Percentiles rank a stretch among this genome's conserved stretches.
Conservation (phyloP, 1,139 yeast species). For the Scheffersomyces titani region DNA sequence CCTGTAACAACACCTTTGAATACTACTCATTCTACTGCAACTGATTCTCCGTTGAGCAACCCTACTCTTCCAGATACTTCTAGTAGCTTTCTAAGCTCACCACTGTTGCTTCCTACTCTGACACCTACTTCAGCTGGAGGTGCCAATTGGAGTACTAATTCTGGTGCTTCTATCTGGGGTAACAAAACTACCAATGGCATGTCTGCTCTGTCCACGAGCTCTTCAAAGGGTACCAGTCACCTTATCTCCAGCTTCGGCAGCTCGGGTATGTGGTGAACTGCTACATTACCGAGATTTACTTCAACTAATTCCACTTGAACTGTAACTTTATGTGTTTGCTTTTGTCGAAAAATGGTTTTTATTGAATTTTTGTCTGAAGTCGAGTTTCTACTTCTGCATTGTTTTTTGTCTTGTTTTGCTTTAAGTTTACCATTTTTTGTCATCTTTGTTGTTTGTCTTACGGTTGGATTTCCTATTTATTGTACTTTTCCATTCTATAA, state of each 20-base stretch:
- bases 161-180: constrained; percentile 15
- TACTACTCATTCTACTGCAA: constrained; percentile 1
- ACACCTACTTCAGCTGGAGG: constrained; percentile 8
- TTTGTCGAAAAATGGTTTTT: not conserved
- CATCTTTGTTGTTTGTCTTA: not conserved
- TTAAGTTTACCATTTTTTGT: not conserved
- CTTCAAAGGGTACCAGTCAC: constrained; percentile 11
- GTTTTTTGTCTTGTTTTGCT: not conserved
- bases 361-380: not conserved
- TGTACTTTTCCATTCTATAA: not conserved
- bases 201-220: constrained; percentile 7
- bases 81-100: constrained; percentile 8
- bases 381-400: not conserved
- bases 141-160: constrained; percentile 16
- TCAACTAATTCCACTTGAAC: not conserved
- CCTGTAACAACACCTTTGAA: constrained; percentile 11
- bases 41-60: not conserved
- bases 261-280: constrained; percentile 14
- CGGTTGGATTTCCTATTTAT: constrained; percentile 1
- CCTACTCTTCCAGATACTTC: not conserved
- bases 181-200: constrained; percentile 2
- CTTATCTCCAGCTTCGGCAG: constrained; percentile 16
- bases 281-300: not conserved
- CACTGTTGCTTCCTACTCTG: constrained; percentile 10
- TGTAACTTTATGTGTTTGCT: not conserved